Evolutionary conservation across 2,329 filamentous ascomycete species (phyloP), one percentile per base, ranked within the genome.

Genomic region (Cladosporium colombiae): DNA sequence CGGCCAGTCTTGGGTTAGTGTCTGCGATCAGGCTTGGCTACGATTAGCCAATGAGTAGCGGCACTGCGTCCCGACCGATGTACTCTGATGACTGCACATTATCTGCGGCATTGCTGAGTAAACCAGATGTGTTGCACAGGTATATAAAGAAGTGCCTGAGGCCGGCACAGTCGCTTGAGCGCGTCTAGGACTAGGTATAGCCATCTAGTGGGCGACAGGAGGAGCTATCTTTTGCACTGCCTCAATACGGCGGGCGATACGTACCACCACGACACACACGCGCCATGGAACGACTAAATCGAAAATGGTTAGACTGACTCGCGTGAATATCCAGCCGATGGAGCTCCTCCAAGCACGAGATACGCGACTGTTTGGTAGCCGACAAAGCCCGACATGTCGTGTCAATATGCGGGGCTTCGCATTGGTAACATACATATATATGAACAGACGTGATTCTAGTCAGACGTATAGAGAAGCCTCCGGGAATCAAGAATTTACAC

Each of bases 211-310:
- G 50, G 25, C 35, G 35, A 46, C 23, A 23, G 23, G 18, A 46
- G 25, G 59, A 62, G 59, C 59, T 62, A 63, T 56, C 33, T 63
- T 52, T 63, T 63, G 61, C 61, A 63, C 61, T 55, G 61, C 61
- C 61, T 63, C 61, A 59, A 40, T 59, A 59, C 56, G 56, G 56
- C 16, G 33, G 56, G 21, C 56, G 2, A 59, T 7, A 46, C 1
- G 2, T 40, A 13, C 14, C 11, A 46, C 5, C 6, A 13, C 16
- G 37, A 29, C 56, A 46, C 18, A 11, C n/a, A 6, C 8, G n/a
- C 11, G 33, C 35, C 23, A n/a, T 16, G 27, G 14, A 21, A 37
- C 3, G 21, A 14, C 56, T 59, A 59, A n/a, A 14, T 25, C 16
- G 14, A 59, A 37, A n/a, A 21, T 11, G 37, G 56, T 59, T 59